Conservation (phyloP, 2,329 filamentous ascomycete genomes). For the Acrocalymma vagum region DNA sequence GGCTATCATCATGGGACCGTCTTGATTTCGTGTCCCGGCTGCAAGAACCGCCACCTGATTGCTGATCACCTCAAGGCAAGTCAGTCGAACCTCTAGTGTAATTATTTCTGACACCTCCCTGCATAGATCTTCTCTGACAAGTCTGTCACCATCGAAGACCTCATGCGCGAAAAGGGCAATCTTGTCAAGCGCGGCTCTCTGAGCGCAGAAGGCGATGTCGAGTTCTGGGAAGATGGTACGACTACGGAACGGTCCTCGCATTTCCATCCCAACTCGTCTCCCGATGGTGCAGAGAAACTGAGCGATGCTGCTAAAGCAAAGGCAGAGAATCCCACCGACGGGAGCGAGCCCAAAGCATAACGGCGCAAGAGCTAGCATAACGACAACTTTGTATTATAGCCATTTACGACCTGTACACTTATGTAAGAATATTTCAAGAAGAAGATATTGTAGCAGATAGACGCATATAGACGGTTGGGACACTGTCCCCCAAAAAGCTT, state of each 20-base stretch:
- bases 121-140: conserved; percentile 74
- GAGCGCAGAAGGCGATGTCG: conserved; percentile 82
- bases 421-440: too few species aligned
- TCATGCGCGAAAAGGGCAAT: conserved; percentile 79
- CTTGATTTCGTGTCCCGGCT: conserved; percentile 86
- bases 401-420: too few species aligned
- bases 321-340: not conserved
- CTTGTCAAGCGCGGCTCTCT: conserved; percentile 76
- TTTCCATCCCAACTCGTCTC: conserved; percentile 39
- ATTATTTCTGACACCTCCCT: conserved; percentile 11
- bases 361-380: too few species aligned
- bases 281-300: conserved; percentile 23
- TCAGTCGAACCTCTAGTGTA: not conserved
- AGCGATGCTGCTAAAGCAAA: conserved; percentile 5
- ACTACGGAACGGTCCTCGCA: conserved; percentile 43
- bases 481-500: too few species aligned
- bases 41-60: conserved; percentile 89
- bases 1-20: conserved; percentile 92
- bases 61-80: conserved; percentile 80
- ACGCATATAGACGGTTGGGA: too few species aligned
- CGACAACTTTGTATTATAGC: too few species aligned
- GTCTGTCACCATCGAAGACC: conserved; percentile 75
- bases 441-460: too few species aligned
- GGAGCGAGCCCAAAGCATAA: not conserved
- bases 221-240: conserved; percentile 85